Evolutionary conservation across 1,284 basidiomycete species (phyloP), one percentile per base, ranked within the genome.

Genomic region (Athelia sp.): DNA sequence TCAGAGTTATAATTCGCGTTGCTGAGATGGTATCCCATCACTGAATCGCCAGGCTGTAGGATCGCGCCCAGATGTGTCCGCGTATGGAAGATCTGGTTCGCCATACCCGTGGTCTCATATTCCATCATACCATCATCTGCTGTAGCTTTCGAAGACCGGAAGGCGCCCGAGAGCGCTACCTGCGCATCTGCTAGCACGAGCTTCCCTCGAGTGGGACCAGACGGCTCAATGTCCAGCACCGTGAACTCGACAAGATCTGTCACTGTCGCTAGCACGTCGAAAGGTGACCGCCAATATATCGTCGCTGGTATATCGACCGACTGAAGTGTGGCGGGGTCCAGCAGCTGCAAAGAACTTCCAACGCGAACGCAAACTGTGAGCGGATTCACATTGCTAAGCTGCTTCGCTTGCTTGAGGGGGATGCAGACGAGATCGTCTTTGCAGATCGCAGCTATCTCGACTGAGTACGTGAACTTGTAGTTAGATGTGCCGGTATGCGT

Each of bases 401-500:
- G 72, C 21, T 87, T 84, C 0, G 96, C 94, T 56, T 88, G 82
- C 62, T 90, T 90, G 18, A 73, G 71, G 2, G 95, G 93, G 35
- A 99, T 75, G 65, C 90, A 94, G 31, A 98, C 89, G 35, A 99
- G 81, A 66, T 99, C 96, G 66, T 99, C 96, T 69, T 98, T 98
- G 75, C 96, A 99, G 53, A 99, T 83, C 0, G 96, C 94, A 4
- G 90, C 84, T 59, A 99, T 97, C 70, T 99, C 96, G 58, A 98
- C 91, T 17, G 93, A 97, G 76, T 95, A 99, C 3, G 94, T 95
- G 69, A 93, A 96, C 71, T 98, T 99, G 79, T 93, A 98, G 71
- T 93, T 98, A 36, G 94, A 90, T 1, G 93, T 97, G 56, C 82
- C 84, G 36, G 87, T 84, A 67, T 99, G 96, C 1, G 90, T 94